Conservation (phyloP, 2,329 filamentous ascomycete genomes). For the Colletotrichum salicis region DNA sequence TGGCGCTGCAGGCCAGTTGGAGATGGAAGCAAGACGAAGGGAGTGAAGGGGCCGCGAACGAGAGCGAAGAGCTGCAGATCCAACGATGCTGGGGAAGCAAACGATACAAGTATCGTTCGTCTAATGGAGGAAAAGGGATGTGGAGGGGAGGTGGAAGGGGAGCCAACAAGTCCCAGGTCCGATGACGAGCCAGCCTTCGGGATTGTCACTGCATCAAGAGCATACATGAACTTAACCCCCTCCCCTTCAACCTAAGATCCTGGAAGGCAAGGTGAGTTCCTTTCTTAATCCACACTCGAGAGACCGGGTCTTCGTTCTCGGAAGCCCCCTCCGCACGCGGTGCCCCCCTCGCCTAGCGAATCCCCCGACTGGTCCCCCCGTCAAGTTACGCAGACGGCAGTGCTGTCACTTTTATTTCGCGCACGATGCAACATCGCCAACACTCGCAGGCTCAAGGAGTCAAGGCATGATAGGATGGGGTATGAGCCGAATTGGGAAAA, state of each 20-base stretch:
- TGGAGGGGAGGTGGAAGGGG: neutral
- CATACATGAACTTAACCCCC: conserved; percentile 9
- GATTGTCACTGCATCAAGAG: conserved; percentile 7
- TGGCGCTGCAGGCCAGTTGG: conserved; percentile 22
- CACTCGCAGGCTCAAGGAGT: neutral
- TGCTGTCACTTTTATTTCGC: neutral
- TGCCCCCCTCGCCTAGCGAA: conserved; percentile 5
- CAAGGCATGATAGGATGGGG: neutral
- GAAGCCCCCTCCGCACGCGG: conserved; percentile 14
- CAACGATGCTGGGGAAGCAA: conserved; percentile 7
- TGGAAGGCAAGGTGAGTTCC: neutral
- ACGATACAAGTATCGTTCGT: conserved; percentile 28
- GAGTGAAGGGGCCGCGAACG: neutral
- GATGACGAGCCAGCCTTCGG: conserved; percentile 13
- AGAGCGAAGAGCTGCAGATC: neutral
- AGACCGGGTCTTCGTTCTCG: neutral
- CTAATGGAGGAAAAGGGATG: neutral
- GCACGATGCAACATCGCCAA: neutral
- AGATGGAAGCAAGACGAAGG: neutral
- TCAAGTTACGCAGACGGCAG: neutral
- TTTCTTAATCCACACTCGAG: neutral
- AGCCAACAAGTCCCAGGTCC: neutral
- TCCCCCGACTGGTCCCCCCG: conserved; percentile 21
- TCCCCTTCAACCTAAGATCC: neutral
- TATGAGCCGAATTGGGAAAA: neutral